Evolutionary conservation across 306 rosid species (phyloP).

Genomic region (Oxytropis ochrocephala): DNA sequence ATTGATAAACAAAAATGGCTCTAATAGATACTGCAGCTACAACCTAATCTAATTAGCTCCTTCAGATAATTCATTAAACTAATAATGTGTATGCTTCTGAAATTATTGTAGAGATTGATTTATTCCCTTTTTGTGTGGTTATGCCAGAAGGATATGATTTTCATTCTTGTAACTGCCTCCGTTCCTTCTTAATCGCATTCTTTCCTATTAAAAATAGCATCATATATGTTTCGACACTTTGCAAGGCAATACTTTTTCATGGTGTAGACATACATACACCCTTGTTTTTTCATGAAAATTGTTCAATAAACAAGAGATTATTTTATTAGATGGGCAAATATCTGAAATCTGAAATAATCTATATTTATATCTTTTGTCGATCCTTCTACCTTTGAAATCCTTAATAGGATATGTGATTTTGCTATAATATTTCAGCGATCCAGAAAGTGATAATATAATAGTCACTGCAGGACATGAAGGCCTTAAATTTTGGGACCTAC

Average conservation of each 20-base stretch:
- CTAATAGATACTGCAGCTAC: conserved; percentile 2
- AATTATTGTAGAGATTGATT: conserved; percentile 1
- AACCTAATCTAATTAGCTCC: conserved; percentile 1
- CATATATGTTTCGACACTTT: neutral
- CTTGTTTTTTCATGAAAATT: neutral
- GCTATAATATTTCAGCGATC: conserved; percentile 44
- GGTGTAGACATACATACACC: neutral
- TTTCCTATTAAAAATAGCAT: neutral
- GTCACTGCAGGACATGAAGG: conserved; percentile 87
- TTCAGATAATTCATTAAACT: neutral
- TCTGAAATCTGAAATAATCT: neutral
- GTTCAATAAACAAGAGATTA: neutral
- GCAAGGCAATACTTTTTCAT: neutral
- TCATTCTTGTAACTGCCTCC: neutral
- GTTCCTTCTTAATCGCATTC: neutral
- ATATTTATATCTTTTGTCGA: conserved; percentile 1
- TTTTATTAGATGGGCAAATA: neutral
- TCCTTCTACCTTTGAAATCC: neutral
- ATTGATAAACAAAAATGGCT: neutral
- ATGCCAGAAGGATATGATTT: neutral
- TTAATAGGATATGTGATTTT: neutral
- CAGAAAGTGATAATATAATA: conserved; percentile 65
- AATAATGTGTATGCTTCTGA: neutral
- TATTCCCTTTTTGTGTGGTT: neutral
- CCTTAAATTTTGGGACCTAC: conserved; percentile 90